Conservation (phyloP, 2,329 filamentous ascomycete genomes). For the Coniochaeta hoffmannii region DNA sequence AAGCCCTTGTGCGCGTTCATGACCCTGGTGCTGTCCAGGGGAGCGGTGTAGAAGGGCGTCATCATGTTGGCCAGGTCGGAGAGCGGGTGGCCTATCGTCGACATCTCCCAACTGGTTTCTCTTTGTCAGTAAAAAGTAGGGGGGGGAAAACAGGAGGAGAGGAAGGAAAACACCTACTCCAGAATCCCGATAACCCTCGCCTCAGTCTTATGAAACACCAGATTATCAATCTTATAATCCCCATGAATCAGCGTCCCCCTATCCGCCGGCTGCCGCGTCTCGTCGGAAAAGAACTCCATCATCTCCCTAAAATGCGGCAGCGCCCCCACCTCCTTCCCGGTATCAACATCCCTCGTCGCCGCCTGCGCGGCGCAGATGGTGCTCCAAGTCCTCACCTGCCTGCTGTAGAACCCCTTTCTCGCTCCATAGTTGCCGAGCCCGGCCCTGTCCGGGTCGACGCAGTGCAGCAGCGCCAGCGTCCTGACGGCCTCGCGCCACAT, state of each 20-base stretch:
- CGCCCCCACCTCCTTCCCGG: constrained; percentile 65
- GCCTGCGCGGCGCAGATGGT: constrained; percentile 75
- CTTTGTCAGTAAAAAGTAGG: neutral
- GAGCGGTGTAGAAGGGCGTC: constrained; percentile 37
- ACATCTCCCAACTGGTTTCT: constrained; percentile 84
- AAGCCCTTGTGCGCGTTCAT: constrained; percentile 41
- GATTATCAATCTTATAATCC: constrained; percentile 92
- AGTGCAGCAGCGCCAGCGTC: constrained; percentile 80
- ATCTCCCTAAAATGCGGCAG: constrained; percentile 80
- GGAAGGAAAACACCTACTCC: constrained; percentile 47
- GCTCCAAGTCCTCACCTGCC: constrained; percentile 78
- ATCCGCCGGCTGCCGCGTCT: constrained; percentile 65
- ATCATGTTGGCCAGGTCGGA: constrained; percentile 82
- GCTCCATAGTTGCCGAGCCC: constrained; percentile 70
- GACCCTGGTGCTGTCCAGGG: constrained; percentile 16
- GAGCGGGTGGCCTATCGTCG: constrained; percentile 90
- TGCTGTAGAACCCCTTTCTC: constrained; percentile 68
- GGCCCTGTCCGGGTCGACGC: constrained; percentile 58
- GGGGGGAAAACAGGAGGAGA: neutral
- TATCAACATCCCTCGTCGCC: constrained; percentile 67
- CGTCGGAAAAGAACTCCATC: constrained; percentile 68
- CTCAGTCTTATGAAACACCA: constrained; percentile 84
- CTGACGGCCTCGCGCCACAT: constrained; percentile 84
- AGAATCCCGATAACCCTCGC: constrained; percentile 85
- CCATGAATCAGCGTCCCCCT: constrained; percentile 78